A percentile compares a stretch with the other conserved stretches of the same genome.
Conservation (phyloP, 345 rosid species). For the Populus tremula region DNA sequence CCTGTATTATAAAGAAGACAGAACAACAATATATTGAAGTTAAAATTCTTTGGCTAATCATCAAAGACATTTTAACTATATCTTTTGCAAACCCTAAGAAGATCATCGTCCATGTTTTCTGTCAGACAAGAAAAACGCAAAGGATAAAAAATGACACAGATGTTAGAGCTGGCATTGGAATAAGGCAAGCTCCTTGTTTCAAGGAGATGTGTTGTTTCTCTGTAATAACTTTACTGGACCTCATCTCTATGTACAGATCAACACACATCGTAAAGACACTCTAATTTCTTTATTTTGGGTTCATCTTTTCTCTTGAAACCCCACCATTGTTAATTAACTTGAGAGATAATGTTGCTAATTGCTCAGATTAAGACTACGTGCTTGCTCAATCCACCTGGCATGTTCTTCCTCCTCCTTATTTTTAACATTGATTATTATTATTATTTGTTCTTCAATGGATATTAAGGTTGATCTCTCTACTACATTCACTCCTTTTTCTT, state of each 20-base stretch:
- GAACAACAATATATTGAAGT: neutral
- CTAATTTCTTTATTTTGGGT: too few species aligned
- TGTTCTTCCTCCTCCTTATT: neutral
- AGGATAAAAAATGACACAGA: neutral
- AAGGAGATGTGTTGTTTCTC: conserved; percentile 15
- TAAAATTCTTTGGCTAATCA: neutral
- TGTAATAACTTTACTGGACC: conserved; percentile 11
- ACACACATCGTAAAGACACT: neutral
- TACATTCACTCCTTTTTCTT: too few species aligned
- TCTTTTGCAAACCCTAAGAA: conserved; percentile 20
- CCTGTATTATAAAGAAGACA: neutral
- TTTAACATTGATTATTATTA: too few species aligned
- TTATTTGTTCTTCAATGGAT: too few species aligned
- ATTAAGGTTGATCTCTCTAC: too few species aligned
- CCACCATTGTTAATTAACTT: neutral
- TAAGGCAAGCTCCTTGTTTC: conserved; percentile 25
- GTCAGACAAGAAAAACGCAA: neutral
- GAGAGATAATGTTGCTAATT: neutral
- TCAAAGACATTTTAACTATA: neutral
- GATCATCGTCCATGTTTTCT: conserved; percentile 25
- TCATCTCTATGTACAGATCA: conserved; percentile 13
- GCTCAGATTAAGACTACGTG: neutral
- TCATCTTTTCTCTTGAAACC: neutral
- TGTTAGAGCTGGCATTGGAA: conserved; percentile 9
- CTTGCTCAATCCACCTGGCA: neutral